A percentile compares a stretch with the other conserved stretches of the same genome.
Evolutionary conservation across 352 stramenopile species (phyloP).

Genomic region (Globisporangium paroecandrum): DNA sequence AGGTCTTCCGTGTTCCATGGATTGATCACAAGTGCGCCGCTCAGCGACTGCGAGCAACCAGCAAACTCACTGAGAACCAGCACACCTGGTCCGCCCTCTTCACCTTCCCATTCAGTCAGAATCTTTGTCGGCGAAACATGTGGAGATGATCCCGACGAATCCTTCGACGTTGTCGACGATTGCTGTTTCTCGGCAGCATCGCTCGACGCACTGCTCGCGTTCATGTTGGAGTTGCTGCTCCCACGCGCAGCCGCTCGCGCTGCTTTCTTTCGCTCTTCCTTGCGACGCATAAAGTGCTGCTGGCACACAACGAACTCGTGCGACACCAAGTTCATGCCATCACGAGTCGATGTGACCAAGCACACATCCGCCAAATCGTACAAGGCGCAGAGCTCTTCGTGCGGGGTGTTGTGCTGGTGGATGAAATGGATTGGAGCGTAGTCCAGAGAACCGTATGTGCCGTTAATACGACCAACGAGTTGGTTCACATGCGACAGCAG

Average conservation of each 20-base stretch:
- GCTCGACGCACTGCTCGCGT: background rate
- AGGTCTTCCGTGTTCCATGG: conserved; percentile 87
- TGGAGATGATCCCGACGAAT: conserved; percentile 24
- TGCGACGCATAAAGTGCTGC: conserved; percentile 79
- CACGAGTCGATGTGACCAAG: conserved; percentile 82
- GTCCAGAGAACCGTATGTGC: conserved; percentile 81
- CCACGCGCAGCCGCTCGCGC: conserved; percentile 25
- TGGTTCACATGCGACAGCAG: conserved; percentile 83
- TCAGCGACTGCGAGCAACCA: conserved; percentile 83
- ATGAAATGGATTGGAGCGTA: conserved; percentile 92
- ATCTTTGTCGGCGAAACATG: conserved; percentile 48
- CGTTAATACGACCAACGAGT: conserved; percentile 88
- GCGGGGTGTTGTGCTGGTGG: conserved; percentile 65
- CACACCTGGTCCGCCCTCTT: conserved; percentile 79
- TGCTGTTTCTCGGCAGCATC: background rate
- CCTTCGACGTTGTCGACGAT: conserved; percentile 3
- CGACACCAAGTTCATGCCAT: conserved; percentile 90
- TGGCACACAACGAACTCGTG: conserved; percentile 89
- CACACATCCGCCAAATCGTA: conserved; percentile 89
- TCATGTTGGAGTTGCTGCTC: conserved; percentile 3
- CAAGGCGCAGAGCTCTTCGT: conserved; percentile 86
- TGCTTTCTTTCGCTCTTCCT: conserved; percentile 60
- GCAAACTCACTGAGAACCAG: conserved; percentile 89
- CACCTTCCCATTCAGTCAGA: conserved; percentile 71
- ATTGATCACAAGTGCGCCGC: conserved; percentile 84